Evolutionary conservation across 768 basidiomycete species (phyloP), one percentile per base, ranked within the genome.

Genomic region (Clitopilus passeckerianus): DNA sequence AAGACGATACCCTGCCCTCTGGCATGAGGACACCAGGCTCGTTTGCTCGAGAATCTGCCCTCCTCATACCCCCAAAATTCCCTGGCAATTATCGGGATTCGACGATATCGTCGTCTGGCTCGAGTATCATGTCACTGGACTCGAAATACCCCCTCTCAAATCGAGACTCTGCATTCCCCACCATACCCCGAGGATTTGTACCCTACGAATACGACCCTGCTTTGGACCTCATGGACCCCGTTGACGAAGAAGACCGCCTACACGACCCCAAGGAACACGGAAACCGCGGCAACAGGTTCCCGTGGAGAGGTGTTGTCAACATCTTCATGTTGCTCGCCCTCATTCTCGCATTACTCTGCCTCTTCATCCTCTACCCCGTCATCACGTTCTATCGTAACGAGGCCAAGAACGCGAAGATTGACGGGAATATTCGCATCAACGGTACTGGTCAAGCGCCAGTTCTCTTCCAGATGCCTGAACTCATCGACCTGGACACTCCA

Each of bases 281-380:
- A 15, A 57, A 67, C 7, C 60, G 67, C 37, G 67, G 67, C 15
- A 70, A 64, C 43, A 62, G 67, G 20, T 79, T 80, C 65, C 77
- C 79, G 7, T 80, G 76, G 78, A 67, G 78, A 34, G 74, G 76
- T 2, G 50, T 91, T 3, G 61, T 82, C 60, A 97, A 97, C 74
- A 70, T 96, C 55, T 73, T 81, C 27, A 82, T 91, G 54, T 77
- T 98, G 23, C 0, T 87, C 34, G 0, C 86, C 18, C 78, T 97
- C 63, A 74, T 91, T 15, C 22, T 72, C 24, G 83, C 77, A 5
- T 72, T 97, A 60, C 71, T 97, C 57, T 72, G 72, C 35, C 81
- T 97, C 7, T 97, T 96, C 71, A 84, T 91, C 55, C 84, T 86
- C 43, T 95, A 91, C 68, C 95, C 95, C 2, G 82, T 96, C 33